phyloP scores from a whole-genome alignment of 306 rosid genomes.

The Fagus crenata region DNA sequence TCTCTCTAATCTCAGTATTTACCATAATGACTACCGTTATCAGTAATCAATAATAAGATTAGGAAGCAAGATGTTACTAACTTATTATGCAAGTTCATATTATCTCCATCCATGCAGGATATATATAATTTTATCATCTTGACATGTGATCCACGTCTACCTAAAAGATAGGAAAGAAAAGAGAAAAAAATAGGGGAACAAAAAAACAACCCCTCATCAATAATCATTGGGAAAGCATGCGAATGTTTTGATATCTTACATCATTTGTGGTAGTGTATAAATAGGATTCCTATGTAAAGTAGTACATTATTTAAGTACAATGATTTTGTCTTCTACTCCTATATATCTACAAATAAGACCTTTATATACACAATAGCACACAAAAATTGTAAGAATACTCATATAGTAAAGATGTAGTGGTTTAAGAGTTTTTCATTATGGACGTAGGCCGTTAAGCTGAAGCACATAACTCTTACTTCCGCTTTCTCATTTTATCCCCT shows the following conservation, averaged over 20 bases:
- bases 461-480: no score
- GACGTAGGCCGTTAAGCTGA: no score
- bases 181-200: neutral
- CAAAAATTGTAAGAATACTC: no score
- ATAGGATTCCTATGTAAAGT: no score
- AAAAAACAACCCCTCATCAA: conserved; percentile 28
- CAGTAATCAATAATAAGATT: neutral
- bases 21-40: neutral
- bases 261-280: neutral
- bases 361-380: no score
- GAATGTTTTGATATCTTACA: neutral
- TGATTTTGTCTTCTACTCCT: no score
- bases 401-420: no score
- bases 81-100: neutral
- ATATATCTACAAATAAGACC: no score
- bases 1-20: neutral
- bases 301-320: no score
- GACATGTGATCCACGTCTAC: conserved; percentile 21
- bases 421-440: no score
- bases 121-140: neutral
- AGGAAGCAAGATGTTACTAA: neutral
- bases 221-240: conserved; percentile 32
- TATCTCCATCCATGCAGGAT: neutral
- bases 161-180: neutral
- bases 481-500: no score